Evolutionary conservation across 169 alveolate genomes (phyloP).

Genomic region (Babesia microti): DNA sequence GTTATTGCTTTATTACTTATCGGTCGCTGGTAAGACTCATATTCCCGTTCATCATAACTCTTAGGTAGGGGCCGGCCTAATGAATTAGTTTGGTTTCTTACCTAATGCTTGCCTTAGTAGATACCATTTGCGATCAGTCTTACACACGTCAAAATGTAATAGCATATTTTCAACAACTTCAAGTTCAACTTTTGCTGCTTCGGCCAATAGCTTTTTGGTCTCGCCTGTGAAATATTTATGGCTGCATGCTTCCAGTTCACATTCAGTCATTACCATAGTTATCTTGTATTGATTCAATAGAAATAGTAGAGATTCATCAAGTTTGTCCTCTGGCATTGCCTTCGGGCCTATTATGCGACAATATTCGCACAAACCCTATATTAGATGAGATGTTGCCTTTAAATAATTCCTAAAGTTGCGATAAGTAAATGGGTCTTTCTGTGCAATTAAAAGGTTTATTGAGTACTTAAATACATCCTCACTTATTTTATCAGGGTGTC

Average conservation of each 20-base stretch:
- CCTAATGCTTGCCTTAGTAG: slow-evolving; percentile 44
- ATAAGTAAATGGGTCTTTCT: slow-evolving; percentile 27
- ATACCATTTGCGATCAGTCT: slow-evolving; percentile 63
- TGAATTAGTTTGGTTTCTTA: slow-evolving; percentile 1
- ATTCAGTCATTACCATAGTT: slow-evolving; percentile 43
- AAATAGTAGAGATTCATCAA: slow-evolving; percentile 21
- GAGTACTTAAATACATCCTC: slow-evolving; percentile 14
- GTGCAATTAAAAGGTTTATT: slow-evolving; percentile 30
- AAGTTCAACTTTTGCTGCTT: slow-evolving; percentile 35
- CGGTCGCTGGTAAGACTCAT: slow-evolving; percentile 42
- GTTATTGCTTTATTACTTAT: slow-evolving; percentile 2
- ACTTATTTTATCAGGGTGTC: slow-evolving; percentile 22
- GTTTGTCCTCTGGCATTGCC: slow-evolving; percentile 19
- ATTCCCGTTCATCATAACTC: slow-evolving; percentile 53
- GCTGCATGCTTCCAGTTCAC: slow-evolving; percentile 53
- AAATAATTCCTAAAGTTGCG: slow-evolving; percentile 14
- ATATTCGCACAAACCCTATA: slow-evolving; percentile 5
- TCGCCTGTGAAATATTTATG: slow-evolving; percentile 48
- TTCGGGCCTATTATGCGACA: slow-evolving; percentile 8
- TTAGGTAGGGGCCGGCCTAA: slow-evolving; percentile 43
- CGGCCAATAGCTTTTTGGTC: slow-evolving; percentile 45
- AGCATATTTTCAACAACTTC: slow-evolving; percentile 57
- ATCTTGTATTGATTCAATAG: slow-evolving; percentile 36
- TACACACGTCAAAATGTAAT: slow-evolving; percentile 49
- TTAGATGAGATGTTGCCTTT: slow-evolving; percentile 1